Base-by-base conservation (phyloP, 495 filamentous ascomycete genomes). In the Neurospora sp. region DNA sequence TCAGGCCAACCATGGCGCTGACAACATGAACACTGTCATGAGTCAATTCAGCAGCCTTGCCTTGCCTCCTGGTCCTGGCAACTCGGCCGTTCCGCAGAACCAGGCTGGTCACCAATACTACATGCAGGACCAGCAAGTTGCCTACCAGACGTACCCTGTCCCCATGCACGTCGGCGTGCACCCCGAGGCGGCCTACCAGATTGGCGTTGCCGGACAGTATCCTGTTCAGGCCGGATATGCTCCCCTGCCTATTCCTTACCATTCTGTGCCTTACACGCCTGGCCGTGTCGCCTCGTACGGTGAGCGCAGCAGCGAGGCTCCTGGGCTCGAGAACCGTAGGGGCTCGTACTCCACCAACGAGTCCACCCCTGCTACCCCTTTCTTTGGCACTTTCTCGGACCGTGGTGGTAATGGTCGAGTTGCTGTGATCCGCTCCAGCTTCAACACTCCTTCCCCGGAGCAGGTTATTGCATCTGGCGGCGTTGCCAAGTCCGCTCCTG, bases 281-380 rank as follows among this genome's bases (percentile, higher is more conserved):
- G 84, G 82, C 27, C 82, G 85, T 9, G 74, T 83, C 8, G 77
- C 81, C 62, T 77, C 83, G 1, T 82, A 82, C 69, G 75, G 78
- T 18, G 84, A 86, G 23, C 79, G 79, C 69, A 79, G 78, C 70
- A 82, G 84, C 69, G 87, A 89, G 39, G 84, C 89, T 69, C 89
- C 89, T 6, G 87, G 82, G 39, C 81, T 90, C 42, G 85, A 89
- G 72, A 89, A 89, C 73, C 88, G 89, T 46, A 88, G 89, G 39
- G 87, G 86, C 37, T 90, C 89, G 23, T 88, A 88, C 77, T 93
- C 91, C 5, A 93, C 91, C 39, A 91, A 87, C 62, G 91, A 92
- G 84, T 89, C 85, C 69, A 88, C 86, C 75, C 91, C 84, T 71
- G 87, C 84, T 71, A 92, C 83, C 54, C 91, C 83, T 4, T 87